phyloP scores from a whole-genome alignment of 2,329 filamentous ascomycete species.

The Cephalotrichum gorgonifer region DNA sequence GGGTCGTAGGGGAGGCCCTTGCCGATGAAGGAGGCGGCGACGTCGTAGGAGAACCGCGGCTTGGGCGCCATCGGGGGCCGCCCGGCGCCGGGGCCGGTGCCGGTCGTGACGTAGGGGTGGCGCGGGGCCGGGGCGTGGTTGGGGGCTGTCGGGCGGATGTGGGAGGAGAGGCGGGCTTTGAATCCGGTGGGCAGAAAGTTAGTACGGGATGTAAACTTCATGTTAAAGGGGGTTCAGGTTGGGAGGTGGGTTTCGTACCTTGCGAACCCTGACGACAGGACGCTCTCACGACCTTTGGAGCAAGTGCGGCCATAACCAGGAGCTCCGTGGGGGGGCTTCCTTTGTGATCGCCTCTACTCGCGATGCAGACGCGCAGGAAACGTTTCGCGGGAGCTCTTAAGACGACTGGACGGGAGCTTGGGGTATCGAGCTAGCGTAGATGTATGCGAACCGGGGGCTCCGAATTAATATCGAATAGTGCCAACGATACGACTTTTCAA shows the following conservation, averaged over 20 bases:
- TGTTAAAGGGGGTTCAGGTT: not conserved
- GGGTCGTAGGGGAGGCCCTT: constrained; percentile 62
- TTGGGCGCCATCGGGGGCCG: constrained; percentile 1
- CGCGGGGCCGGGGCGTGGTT: not conserved
- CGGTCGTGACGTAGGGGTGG: not conserved
- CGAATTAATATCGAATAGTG: no score
- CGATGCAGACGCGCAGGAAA: not conserved
- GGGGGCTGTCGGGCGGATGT: not conserved
- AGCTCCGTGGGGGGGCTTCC: not conserved
- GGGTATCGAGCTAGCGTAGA: no score
- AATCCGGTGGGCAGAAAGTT: not conserved
- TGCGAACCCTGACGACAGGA: not conserved
- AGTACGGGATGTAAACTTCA: not conserved
- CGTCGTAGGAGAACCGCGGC: constrained; percentile 51
- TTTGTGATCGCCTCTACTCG: not conserved
- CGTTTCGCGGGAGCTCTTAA: not conserved
- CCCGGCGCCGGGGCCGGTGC: not conserved
- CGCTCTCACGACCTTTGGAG: not conserved
- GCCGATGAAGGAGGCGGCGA: constrained; percentile 65
- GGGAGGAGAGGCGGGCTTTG: not conserved
- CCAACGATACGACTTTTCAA: no score
- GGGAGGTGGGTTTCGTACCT: not conserved
- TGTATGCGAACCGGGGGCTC: no score
- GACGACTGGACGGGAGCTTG: no score
- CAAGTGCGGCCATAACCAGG: constrained; percentile 4